These are phyloP conservation scores for Annulohypoxylon nitens DNA, from an alignment of 495 filamentous ascomycete genomes.

Conservation along the genomic window DNA sequence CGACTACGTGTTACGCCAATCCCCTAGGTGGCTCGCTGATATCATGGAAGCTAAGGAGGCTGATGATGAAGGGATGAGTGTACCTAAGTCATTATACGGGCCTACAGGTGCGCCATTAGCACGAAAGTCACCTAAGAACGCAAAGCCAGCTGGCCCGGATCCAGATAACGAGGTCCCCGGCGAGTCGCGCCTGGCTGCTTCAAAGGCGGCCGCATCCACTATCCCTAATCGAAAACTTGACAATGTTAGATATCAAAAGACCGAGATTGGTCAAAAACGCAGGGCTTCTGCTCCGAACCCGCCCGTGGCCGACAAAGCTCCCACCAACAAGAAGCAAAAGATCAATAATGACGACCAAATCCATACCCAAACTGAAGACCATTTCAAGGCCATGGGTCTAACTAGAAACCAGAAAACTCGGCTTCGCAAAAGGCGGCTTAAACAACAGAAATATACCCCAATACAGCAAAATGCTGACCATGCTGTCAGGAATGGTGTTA, in stretches of 20 bases:
- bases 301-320: neutral
- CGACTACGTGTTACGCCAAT: slow-evolving; percentile 32
- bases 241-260: neutral
- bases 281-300: neutral
- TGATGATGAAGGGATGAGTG: neutral
- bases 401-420: slow-evolving; percentile 1
- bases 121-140: neutral
- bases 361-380: neutral
- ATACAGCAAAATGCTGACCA: neutral
- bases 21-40: slow-evolving; percentile 20
- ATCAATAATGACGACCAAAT: neutral
- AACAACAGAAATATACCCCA: neutral
- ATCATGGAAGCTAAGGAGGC: slow-evolving; percentile 15
- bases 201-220: neutral
- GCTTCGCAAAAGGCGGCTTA: neutral
- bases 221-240: neutral
- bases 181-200: neutral
- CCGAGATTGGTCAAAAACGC: slow-evolving; percentile 4
- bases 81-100: neutral
- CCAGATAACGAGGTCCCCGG: neutral
- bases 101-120: neutral
- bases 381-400: neutral
- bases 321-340: slow-evolving; percentile 12
- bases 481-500: neutral
- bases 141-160: neutral